Conservation (phyloP, 1,284 basidiomycete genomes). For the Sporisorium exsertum region DNA sequence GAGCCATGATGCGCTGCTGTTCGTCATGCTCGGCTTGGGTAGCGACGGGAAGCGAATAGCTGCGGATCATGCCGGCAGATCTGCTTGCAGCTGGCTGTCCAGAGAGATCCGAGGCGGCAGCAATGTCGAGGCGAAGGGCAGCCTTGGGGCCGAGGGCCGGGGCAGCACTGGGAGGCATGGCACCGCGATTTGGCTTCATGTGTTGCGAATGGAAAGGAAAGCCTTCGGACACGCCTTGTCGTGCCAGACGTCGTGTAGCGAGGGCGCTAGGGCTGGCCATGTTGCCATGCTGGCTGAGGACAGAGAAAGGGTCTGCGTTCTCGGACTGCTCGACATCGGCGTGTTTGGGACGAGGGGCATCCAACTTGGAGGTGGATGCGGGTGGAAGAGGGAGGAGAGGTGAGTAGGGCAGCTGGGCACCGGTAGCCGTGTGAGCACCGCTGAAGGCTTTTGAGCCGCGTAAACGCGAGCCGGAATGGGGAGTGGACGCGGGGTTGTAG, state of each 20-base stretch:
- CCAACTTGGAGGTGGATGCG: constrained; percentile 9
- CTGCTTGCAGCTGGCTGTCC: constrained; percentile 13
- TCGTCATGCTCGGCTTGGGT: constrained; percentile 59
- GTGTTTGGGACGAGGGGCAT: not conserved
- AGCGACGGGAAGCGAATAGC: constrained; percentile 62
- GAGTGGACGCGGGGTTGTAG: constrained; percentile 22
- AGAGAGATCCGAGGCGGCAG: constrained; percentile 23
- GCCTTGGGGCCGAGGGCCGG: constrained; percentile 15
- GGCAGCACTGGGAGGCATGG: not conserved
- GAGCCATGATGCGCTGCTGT: constrained; percentile 53
- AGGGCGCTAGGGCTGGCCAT: constrained; percentile 14
- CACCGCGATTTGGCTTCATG: constrained; percentile 6
- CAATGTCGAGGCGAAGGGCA: constrained; percentile 37
- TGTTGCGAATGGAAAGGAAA: constrained; percentile 13
- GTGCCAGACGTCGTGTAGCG: constrained; percentile 32
- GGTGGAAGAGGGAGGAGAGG: constrained; percentile 44
- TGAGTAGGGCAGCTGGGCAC: constrained; percentile 37
- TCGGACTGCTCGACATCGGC: constrained; percentile 19
- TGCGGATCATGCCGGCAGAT: constrained; percentile 52
- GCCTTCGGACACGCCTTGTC: constrained; percentile 37
- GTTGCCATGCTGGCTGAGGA: not conserved
- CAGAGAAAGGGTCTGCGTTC: constrained; percentile 14
- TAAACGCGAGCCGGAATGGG: constrained; percentile 31
- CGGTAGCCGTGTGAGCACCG: constrained; percentile 21
- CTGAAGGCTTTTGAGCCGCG: constrained; percentile 34